Percentiles rank a stretch among this genome's conserved stretches.
phyloP scores from a whole-genome alignment of 768 basidiomycete genomes.

The Boletus eberwhitei region DNA sequence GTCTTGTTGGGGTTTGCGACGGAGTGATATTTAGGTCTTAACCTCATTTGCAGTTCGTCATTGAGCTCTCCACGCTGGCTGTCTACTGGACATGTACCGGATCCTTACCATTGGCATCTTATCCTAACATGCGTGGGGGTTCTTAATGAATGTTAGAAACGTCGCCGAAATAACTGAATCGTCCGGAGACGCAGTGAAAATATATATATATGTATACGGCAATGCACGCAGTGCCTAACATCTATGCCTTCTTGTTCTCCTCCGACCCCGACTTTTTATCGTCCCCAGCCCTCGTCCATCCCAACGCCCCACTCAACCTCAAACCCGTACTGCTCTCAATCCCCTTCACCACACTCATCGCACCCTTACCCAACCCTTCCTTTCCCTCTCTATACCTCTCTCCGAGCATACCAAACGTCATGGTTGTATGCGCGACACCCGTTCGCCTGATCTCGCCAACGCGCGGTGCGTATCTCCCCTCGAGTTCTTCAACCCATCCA shows the following conservation, averaged over 20 bases:
- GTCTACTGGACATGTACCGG: not conserved
- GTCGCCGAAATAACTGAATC: not conserved
- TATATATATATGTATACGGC: not conserved
- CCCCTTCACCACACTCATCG: slow-evolving; percentile 45
- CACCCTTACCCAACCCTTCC: slow-evolving; percentile 42
- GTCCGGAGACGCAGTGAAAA: not conserved
- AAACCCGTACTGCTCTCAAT: slow-evolving; percentile 72
- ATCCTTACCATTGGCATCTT: not conserved
- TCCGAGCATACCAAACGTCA: slow-evolving; percentile 56
- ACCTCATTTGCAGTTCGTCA: not conserved
- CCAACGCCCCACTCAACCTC: slow-evolving; percentile 60
- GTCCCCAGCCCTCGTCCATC: slow-evolving; percentile 32
- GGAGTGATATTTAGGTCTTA: not conserved
- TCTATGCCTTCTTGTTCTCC: slow-evolving; percentile 15
- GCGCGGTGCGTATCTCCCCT: slow-evolving; percentile 65
- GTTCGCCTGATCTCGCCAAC: slow-evolving; percentile 67
- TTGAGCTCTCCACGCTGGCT: not conserved
- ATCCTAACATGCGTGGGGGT: too few relatives aligned
- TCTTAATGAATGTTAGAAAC: too few relatives aligned
- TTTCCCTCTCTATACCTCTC: slow-evolving; percentile 49
- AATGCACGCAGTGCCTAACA: not conserved
- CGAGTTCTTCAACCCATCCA: slow-evolving; percentile 62
- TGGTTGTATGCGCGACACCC: slow-evolving; percentile 55
- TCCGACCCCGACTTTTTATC: slow-evolving; percentile 15
- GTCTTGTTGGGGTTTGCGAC: not conserved